Conservation (phyloP, 1,284 basidiomycete species). For the Agroathelia rolfsii region DNA sequence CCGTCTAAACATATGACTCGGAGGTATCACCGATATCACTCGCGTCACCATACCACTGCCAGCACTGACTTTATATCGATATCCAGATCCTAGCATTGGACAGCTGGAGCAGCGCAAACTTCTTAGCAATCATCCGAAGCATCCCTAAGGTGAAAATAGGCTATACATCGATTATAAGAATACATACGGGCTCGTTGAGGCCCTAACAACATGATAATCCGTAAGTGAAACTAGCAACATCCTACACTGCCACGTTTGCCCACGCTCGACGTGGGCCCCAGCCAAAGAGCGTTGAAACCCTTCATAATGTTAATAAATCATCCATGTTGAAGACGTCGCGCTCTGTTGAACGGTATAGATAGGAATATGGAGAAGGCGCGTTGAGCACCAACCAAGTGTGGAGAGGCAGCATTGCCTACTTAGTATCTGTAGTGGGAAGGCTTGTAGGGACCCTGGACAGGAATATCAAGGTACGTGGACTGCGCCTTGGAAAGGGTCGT, state of each 20-base stretch:
- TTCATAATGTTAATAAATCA: slow-evolving; percentile 16
- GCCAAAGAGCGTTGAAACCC: slow-evolving; percentile 22
- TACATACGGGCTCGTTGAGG: slow-evolving; percentile 34
- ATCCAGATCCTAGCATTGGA: too few relatives aligned
- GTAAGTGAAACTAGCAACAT: slow-evolving; percentile 1
- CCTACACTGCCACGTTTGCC: neutral
- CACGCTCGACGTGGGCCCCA: slow-evolving; percentile 14
- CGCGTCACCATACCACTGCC: too few relatives aligned
- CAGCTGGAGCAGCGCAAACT: too few relatives aligned
- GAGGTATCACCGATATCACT: too few relatives aligned
- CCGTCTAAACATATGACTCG: too few relatives aligned
- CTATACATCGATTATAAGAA: too few relatives aligned
- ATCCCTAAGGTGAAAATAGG: too few relatives aligned
- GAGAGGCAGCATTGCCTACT: slow-evolving; percentile 4
- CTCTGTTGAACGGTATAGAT: slow-evolving; percentile 34
- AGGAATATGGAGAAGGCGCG: slow-evolving; percentile 62
- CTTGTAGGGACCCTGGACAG: slow-evolving; percentile 89
- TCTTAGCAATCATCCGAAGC: too few relatives aligned
- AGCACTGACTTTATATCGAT: too few relatives aligned
- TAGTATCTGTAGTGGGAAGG: slow-evolving; percentile 70
- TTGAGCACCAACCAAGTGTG: slow-evolving; percentile 36
- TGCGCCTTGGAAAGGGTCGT: slow-evolving; percentile 75
- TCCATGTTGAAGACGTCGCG: slow-evolving; percentile 46
- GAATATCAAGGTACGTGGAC: slow-evolving; percentile 89
- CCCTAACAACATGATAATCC: slow-evolving; percentile 15